Base-by-base conservation (phyloP, 1,139 yeast genomes). In the Kodamaea suecica region DNA sequence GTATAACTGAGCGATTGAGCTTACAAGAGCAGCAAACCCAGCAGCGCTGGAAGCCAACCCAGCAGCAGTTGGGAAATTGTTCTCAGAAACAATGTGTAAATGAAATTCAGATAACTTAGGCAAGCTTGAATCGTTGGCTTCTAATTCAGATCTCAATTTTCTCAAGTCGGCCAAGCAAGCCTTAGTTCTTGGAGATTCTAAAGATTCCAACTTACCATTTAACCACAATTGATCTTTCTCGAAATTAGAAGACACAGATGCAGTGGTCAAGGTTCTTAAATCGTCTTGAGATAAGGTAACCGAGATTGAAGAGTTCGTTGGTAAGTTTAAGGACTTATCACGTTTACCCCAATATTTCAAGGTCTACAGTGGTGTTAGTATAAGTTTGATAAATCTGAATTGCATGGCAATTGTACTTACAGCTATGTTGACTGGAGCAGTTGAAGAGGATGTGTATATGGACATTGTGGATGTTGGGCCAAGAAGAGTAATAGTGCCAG, bases 31-130 rank as follows among this genome's bases (percentile, higher is more conserved):
- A 33, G 98, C 97, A 61, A 88, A 90, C 0, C 99, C 99, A 8
- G 97, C 97, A 8, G 98, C 98, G 6, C 95, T 84, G 1, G 97
- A 87, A 0, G 98, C 98, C 47, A 92, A 75, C 3, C 98, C 98
- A 11, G 98, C 98, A 26, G 98, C 98, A 17, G 98, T 92, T 34
- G 99, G 99, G 73, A 92, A 92, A 64, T 94, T 94, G 69, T 92
- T 92, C 57, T 87, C 95, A 14, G 95, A 82, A 4, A 86, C 95
- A 49, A 92, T 84, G 53, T 83, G 90, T 40, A 92, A 68, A 38
- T 75, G 72, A 73, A 73, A 80, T 19, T 67, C 50, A 28, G 95
- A 75, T 46, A 92, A 63, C 48, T 74, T 73, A 15, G 87, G 83
- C 42, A 81, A 62, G 1, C 63, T 43, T 0, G 69, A 33, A 50